phyloP scores from a whole-genome alignment of 192 early-diverging fungal species.

The Chytriomyces sp. region DNA sequence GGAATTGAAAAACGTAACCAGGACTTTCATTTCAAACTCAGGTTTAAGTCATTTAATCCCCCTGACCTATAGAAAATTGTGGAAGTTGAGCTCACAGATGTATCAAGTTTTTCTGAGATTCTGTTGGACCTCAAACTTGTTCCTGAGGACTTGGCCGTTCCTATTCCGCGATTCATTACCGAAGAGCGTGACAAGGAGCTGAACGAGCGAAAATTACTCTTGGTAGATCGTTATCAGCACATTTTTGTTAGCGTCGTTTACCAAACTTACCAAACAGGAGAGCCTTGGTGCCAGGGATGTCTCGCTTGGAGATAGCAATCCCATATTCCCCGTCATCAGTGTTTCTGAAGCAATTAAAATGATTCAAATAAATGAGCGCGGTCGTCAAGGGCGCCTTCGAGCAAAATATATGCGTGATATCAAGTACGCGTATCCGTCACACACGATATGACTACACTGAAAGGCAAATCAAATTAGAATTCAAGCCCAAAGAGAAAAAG shows the following conservation, averaged over 20 bases:
- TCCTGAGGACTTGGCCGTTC: slow-evolving; percentile 53
- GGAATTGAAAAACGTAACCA: slow-evolving; percentile 59
- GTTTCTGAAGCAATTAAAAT: slow-evolving; percentile 53
- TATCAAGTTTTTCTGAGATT: slow-evolving; percentile 53
- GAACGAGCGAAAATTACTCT: slow-evolving; percentile 22
- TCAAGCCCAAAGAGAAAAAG: slow-evolving; percentile 59
- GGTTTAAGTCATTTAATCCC: not conserved
- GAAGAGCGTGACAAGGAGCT: slow-evolving; percentile 53
- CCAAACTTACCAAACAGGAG: slow-evolving; percentile 32
- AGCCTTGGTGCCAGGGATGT: slow-evolving; percentile 54
- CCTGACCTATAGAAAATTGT: slow-evolving; percentile 55
- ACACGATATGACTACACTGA: not conserved
- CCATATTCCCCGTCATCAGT: slow-evolving; percentile 52
- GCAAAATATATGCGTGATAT: slow-evolving; percentile 69
- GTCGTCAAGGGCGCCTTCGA: slow-evolving; percentile 55
- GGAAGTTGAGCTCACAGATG: slow-evolving; percentile 56
- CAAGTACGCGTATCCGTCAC: slow-evolving; percentile 34
- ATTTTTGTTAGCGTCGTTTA: not conserved
- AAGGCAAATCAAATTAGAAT: slow-evolving; percentile 32
- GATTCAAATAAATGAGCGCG: slow-evolving; percentile 62
- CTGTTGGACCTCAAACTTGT: slow-evolving; percentile 61
- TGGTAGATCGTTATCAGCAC: slow-evolving; percentile 36
- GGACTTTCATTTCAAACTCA: not conserved
- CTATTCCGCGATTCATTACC: slow-evolving; percentile 53
- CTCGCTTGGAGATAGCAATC: slow-evolving; percentile 39